Base-by-base conservation (phyloP, 768 basidiomycete species). In the Tulasnella sp. region DNA sequence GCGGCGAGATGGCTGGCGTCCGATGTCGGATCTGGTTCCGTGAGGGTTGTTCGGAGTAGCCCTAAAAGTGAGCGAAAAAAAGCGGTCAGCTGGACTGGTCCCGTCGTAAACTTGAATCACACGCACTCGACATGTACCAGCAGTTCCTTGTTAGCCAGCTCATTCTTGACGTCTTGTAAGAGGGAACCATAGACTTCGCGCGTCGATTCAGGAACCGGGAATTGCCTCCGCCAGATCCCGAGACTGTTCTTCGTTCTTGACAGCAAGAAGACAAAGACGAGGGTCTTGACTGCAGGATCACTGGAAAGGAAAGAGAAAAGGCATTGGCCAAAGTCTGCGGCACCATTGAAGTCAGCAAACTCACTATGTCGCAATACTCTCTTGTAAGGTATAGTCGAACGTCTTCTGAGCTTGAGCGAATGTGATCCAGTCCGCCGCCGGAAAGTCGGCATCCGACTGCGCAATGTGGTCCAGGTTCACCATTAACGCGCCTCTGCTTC, bases 171-270 rank as follows among this genome's bases (percentile, higher is more conserved):
- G 24, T 27, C 38, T 56, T 68, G 34, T 3, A 81, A n/a, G 10
- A 31, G 68, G 21, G 34, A 19, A 31, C 36, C 52, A 71, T 80
- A 62, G 34, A 14, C n/a, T 12, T 34, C 21, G 19, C 48, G 80
- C 21, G 80, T 27, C n/a, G 40, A 36, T 24, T 79, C 48, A 27
- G 80, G 80, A 19, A 81, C 80, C 5, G 46, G 44, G 24, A 81
- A 42, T 58, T 80, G 76, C 38, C 80, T 56, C 9, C 80, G 79
- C 80, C 80, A 81, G 27, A 81, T 80, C 27, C 71, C 80, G 4
- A 81, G 31, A 21, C 81, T 81, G 75, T 81, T 81, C 42, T 73
- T 56, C 73, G 80, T 76, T 68, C 81, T 80, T 8, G 80, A 81
- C 18, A 80, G 27, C n/a, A 81, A 68, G 44, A 80, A 80, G 3